Percentiles rank a stretch among this genome's conserved stretches.
These are phyloP conservation scores for Candida ortonii DNA, from an alignment of 805 yeast species.

Conservation along the genomic window DNA sequence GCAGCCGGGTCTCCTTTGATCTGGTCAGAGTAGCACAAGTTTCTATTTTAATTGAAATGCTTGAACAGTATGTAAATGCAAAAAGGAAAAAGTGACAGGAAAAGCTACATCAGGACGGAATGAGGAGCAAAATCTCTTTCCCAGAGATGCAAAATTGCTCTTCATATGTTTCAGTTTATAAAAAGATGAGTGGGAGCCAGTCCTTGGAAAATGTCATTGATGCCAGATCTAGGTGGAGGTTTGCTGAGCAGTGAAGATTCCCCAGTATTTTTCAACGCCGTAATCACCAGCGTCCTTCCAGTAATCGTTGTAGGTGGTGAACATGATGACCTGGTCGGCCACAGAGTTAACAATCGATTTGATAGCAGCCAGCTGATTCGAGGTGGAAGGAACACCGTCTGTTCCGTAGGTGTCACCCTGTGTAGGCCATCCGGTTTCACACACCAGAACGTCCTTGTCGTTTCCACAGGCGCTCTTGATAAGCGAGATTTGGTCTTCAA, in stretches of 20 bases:
- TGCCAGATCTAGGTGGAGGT: background rate
- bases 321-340: conserved; percentile 51
- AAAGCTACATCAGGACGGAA: too few relatives aligned
- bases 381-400: conserved; percentile 50
- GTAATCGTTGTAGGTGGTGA: conserved; percentile 59
- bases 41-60: too few relatives aligned
- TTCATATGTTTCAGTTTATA: too few relatives aligned
- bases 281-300: conserved; percentile 59
- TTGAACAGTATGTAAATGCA: too few relatives aligned
- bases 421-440: conserved; percentile 75
- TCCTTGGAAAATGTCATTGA: background rate
- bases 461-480: conserved; percentile 47
- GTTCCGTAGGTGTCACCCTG: conserved; percentile 50
- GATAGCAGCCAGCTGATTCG: conserved; percentile 52
- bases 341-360: conserved; percentile 44
- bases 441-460: conserved; percentile 46
- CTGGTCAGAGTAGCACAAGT: too few relatives aligned
- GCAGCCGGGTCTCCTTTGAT: too few relatives aligned
- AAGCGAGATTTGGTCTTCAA: conserved; percentile 43
- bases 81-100: too few relatives aligned
- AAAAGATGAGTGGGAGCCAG: too few relatives aligned
- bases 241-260: conserved; percentile 37
- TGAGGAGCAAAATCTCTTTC: too few relatives aligned
- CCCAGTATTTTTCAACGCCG: conserved; percentile 64
- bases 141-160: too few relatives aligned